phyloP scores from a whole-genome alignment of 805 yeast genomes.

The Suhomyces kilbournensis region DNA sequence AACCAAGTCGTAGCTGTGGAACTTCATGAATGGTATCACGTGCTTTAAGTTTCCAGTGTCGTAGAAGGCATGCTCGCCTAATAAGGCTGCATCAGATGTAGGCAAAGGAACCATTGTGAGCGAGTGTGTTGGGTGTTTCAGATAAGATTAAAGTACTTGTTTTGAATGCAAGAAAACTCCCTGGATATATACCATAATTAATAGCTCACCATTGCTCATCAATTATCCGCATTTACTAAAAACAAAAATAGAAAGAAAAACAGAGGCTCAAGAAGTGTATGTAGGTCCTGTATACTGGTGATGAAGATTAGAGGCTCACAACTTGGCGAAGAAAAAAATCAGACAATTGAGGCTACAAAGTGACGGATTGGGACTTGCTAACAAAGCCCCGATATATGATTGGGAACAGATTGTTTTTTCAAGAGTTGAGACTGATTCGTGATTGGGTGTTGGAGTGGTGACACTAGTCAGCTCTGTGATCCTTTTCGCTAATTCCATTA shows the following conservation, averaged over 20 bases:
- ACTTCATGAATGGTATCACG: constrained; percentile 20
- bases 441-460: neutral
- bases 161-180: neutral
- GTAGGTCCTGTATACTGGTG: neutral
- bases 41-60: constrained; percentile 26
- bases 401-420: neutral
- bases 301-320: neutral
- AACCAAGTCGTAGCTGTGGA: constrained; percentile 19
- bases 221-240: neutral
- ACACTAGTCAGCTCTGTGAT: neutral
- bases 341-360: neutral
- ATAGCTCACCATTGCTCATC: neutral
- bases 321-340: neutral
- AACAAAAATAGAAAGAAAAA: neutral
- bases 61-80: constrained; percentile 28
- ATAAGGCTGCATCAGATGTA: constrained; percentile 14
- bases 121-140: constrained; percentile 1
- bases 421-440: neutral
- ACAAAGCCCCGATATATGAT: neutral
- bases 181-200: neutral
- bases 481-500: neutral
- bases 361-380: neutral
- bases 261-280: neutral
- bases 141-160: neutral
- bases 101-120: constrained; percentile 22